These are phyloP conservation scores for Tolypocladium sp. DNA, from an alignment of 2,329 filamentous ascomycete species.

Conservation along the genomic window DNA sequence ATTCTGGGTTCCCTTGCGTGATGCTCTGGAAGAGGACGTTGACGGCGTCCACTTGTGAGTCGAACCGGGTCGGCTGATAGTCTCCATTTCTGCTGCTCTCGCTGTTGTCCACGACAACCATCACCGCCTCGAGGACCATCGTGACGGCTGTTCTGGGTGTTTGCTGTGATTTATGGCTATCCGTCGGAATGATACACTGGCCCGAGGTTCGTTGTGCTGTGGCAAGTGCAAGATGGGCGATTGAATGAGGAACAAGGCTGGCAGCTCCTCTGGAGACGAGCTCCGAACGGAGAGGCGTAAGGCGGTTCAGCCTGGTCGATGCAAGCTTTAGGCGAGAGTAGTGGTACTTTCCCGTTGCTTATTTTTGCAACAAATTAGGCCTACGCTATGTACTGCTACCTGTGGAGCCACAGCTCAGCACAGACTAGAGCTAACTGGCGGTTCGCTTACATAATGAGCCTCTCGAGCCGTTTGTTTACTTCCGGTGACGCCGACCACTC, in stretches of 20 bases:
- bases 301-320: slow-evolving; percentile 34
- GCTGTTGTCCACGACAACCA: slow-evolving; percentile 99
- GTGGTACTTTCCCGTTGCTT: not conserved
- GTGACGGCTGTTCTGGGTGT: slow-evolving; percentile 36
- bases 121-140: slow-evolving; percentile 98
- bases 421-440: not conserved
- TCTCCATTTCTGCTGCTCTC: slow-evolving; percentile 98
- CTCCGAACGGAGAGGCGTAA: slow-evolving; percentile 26
- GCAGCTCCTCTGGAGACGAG: slow-evolving; percentile 5
- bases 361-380: not conserved
- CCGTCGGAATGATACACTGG: not conserved
- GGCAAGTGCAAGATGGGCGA: not conserved
- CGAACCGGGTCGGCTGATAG: slow-evolving; percentile 82
- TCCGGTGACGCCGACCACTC: slow-evolving; percentile 11
- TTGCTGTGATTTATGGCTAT: not conserved
- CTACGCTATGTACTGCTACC: slow-evolving; percentile 12
- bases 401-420: not conserved
- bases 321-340: not conserved
- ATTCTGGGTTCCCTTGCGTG: slow-evolving; percentile 91
- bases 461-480: slow-evolving; percentile 28
- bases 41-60: slow-evolving; percentile 91
- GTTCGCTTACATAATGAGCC: slow-evolving; percentile 6
- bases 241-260: slow-evolving; percentile 2
- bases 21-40: slow-evolving; percentile 94
- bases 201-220: not conserved